Conservation (phyloP, 169 alveolate genomes). For the Plasmodium berghei region DNA sequence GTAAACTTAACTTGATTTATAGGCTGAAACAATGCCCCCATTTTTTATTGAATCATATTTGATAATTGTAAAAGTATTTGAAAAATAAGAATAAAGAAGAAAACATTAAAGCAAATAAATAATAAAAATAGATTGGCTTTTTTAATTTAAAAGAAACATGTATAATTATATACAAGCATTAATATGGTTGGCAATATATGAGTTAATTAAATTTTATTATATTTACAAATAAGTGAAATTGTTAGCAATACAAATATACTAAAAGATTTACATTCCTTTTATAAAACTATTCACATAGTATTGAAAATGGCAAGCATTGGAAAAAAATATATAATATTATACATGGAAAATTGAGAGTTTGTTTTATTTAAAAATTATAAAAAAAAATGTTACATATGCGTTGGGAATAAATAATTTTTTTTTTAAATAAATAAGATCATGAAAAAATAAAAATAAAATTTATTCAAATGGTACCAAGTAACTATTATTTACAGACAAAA, state of each 20-base stretch:
- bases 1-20: constrained; percentile 94
- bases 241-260: background rate
- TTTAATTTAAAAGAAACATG: no score
- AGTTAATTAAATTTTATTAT: background rate
- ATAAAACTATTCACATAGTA: no score
- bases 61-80: constrained; percentile 2
- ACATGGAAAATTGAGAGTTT: no score
- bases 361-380: no score
- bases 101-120: background rate
- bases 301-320: no score
- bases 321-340: no score
- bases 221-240: constrained; percentile 2
- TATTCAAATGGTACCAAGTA: background rate
- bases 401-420: background rate
- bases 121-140: background rate
- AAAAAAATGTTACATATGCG: no score
- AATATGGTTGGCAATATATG: no score
- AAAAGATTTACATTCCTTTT: no score
- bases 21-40: constrained; percentile 94
- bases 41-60: constrained; percentile 72
- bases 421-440: background rate
- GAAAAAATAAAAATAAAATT: no score
- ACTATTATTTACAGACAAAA: background rate
- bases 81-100: constrained; percentile 1
- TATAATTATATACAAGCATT: no score